Evolutionary conservation across 2,329 filamentous ascomycete genomes (phyloP), one percentile per base, ranked within the genome.

Genomic region (Macroventuria anomochaeta): DNA sequence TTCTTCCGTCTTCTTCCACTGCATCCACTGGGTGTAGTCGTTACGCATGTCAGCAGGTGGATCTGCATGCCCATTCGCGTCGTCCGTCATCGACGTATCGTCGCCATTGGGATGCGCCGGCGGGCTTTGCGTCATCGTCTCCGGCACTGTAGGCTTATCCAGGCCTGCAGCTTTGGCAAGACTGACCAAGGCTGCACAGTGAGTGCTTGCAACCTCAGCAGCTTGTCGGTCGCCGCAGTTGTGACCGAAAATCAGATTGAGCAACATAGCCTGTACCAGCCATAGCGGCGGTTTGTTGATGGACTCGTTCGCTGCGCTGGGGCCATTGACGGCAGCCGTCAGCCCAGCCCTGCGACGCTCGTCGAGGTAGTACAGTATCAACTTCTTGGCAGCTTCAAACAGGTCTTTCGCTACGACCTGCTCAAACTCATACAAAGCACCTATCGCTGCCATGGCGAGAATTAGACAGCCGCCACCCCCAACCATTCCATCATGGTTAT

Each of bases 241-340:
- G 74, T 97, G 91, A 12, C 93, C 93, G 71, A 96, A 97, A 13
- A 97, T 90, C 31, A 97, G 90, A 70, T 96, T 97, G 43, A 99
- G 82, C 7, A 97, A 80, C 93, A 97, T 97, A 0, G 93, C 91
- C 75, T 97, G 95, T 13, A 97, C 92, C 21, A 99, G 82, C 93
- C 93, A 97, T 33, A 97, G 82, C 0, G 93, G 93, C 2, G 93
- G 86, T 48, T 85, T 93, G 32, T 86, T 83, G 13, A 85, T 81
- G 42, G 82, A 82, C 53, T 91, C 88, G 34, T 74, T 73, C 6
- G 70, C 65, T 37, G 81, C 77, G 54, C 75, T 79, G 11, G 81
- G 77, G 6, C 83, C 82, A 46, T 80, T 83, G 20, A 85, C 75
- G 5, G 82, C 81, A 36, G 83, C 82, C 18, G 83, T 82, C 72